phyloP scores from a whole-genome alignment of 225 moss, liverwort and hornwort genomes.

The Anthoceros angustus region DNA sequence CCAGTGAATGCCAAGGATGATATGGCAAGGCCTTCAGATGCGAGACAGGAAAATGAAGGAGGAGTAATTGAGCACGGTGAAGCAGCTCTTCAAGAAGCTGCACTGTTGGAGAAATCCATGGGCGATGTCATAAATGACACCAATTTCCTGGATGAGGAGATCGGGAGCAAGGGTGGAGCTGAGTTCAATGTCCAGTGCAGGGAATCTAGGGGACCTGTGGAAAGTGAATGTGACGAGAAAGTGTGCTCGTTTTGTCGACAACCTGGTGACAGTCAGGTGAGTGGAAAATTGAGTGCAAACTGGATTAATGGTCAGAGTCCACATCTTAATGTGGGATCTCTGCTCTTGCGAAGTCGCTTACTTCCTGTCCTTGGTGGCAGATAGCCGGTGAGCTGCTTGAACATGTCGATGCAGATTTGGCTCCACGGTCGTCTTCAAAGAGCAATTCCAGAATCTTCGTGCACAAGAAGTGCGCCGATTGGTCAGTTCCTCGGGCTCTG shows the following conservation, averaged over 20 bases:
- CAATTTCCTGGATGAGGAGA: background rate
- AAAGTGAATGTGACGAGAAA: background rate
- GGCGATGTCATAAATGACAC: background rate
- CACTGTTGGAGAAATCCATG: background rate
- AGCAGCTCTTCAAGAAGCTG: background rate
- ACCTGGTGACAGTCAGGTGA: background rate
- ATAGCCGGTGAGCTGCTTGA: background rate
- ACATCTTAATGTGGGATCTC: too few species aligned
- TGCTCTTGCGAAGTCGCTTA: too few species aligned
- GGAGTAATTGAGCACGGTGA: background rate
- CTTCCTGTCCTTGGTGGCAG: background rate
- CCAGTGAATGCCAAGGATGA: background rate
- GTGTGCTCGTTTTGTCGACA: background rate
- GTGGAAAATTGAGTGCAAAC: background rate
- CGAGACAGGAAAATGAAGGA: background rate
- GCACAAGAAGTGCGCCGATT: conserved; percentile 40
- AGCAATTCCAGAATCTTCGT: conserved; percentile 7
- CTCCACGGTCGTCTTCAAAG: background rate
- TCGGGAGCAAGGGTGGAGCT: background rate
- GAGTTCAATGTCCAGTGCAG: background rate
- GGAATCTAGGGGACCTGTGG: background rate
- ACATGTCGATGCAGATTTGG: background rate
- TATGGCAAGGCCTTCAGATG: background rate
- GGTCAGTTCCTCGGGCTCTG: conserved; percentile 11
- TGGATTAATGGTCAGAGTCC: too few species aligned